Conservation (phyloP, 2,329 filamentous ascomycete genomes). For the Aureobasidium sp. region DNA sequence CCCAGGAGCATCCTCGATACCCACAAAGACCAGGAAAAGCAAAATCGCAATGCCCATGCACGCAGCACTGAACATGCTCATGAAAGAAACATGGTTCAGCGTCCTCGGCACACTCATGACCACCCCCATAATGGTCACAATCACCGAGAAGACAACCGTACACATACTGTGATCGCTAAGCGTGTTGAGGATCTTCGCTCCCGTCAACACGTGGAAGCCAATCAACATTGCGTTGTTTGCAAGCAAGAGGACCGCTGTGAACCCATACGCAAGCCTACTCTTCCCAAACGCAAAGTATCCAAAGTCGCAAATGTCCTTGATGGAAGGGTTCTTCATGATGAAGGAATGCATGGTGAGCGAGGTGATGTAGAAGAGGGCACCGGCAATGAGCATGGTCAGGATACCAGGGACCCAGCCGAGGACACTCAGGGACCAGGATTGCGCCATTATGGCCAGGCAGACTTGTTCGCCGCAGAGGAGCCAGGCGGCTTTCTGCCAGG, state of each 20-base stretch:
- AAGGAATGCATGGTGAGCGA: constrained; percentile 44
- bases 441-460: constrained; percentile 44
- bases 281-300: constrained; percentile 40
- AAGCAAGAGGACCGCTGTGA: constrained; percentile 40
- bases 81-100: constrained; percentile 40
- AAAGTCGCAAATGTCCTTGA: constrained; percentile 43
- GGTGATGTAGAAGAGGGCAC: constrained; percentile 41
- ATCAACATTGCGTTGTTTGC: constrained; percentile 45
- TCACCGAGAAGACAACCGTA: constrained; percentile 41
- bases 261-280: constrained; percentile 36
- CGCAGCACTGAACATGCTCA: constrained; percentile 42
- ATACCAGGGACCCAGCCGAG: constrained; percentile 40
- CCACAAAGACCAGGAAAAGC: constrained; percentile 41
- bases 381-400: constrained; percentile 38
- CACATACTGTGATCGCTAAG: constrained; percentile 41
- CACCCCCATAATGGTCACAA: constrained; percentile 38
- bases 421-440: constrained; percentile 43
- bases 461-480: constrained; percentile 42
- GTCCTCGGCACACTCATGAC: constrained; percentile 39
- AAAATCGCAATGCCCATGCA: constrained; percentile 42
- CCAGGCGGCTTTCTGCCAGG: constrained; percentile 45
- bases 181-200: constrained; percentile 42
- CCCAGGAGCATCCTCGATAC: constrained; percentile 36
- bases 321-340: constrained; percentile 45
- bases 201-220: constrained; percentile 43